A percentile compares a stretch with the other conserved stretches of the same genome.
Conservation (phyloP, 495 filamentous ascomycete species). For the Neurospora pannonica region DNA sequence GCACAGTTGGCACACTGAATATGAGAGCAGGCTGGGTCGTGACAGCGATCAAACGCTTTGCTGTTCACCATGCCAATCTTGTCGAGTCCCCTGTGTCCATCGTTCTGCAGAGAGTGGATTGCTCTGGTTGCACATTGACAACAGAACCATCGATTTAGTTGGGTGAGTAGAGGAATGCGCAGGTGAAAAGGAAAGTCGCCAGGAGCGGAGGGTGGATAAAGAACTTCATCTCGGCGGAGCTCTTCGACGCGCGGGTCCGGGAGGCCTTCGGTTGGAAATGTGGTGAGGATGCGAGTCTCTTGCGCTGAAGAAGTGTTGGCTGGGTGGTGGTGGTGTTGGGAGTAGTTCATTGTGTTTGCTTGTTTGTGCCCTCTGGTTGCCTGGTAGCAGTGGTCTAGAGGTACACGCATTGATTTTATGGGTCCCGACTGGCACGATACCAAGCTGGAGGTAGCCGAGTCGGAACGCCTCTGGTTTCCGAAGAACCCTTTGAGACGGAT, state of each 20-base stretch:
- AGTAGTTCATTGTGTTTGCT: background rate
- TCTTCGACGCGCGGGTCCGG: slow-evolving; percentile 10
- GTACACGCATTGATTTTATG: background rate
- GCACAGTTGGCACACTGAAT: slow-evolving; percentile 15
- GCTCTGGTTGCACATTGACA: slow-evolving; percentile 12
- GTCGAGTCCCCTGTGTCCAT: slow-evolving; percentile 9
- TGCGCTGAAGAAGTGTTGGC: background rate
- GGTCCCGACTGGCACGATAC: background rate
- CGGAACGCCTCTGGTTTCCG: background rate
- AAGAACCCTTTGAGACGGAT: background rate
- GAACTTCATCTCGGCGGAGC: background rate
- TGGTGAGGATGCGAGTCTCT: slow-evolving; percentile 13
- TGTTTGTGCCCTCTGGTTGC: background rate
- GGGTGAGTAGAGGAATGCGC: background rate
- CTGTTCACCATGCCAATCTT: slow-evolving; percentile 15
- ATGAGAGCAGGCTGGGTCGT: slow-evolving; percentile 6
- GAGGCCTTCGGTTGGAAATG: slow-evolving; percentile 17
- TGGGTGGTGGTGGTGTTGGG: background rate
- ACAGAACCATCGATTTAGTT: slow-evolving; percentile 22
- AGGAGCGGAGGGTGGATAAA: background rate
- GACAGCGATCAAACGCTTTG: background rate
- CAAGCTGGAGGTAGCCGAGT: background rate
- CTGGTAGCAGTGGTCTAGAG: background rate
- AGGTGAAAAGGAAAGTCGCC: background rate
- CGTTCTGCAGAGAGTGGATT: background rate